Evolutionary conservation across 2,329 filamentous ascomycete species (phyloP).

Genomic region (Penicillium sp.): DNA sequence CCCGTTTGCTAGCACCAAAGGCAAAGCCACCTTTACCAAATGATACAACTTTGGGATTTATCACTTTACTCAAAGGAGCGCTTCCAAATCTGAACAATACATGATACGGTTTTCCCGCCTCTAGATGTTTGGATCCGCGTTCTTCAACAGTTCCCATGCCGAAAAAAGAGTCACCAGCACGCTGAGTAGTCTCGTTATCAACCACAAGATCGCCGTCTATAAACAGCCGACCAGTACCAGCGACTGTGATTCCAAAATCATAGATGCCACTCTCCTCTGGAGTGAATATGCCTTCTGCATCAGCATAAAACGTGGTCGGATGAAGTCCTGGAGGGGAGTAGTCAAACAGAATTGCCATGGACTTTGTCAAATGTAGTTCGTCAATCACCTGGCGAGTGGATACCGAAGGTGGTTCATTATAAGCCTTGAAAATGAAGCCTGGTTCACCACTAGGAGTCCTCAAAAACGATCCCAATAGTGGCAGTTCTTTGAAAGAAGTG

Average conservation of each 20-base stretch:
- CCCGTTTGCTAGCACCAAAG: conserved; percentile 57
- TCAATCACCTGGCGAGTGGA: conserved; percentile 50
- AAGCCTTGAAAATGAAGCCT: conserved; percentile 61
- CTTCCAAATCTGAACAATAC: conserved; percentile 59
- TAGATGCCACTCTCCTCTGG: conserved; percentile 59
- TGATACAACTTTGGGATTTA: conserved; percentile 45
- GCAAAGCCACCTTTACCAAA: conserved; percentile 60
- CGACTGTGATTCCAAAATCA: conserved; percentile 64
- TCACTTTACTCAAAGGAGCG: conserved; percentile 55
- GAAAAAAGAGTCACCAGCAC: conserved; percentile 61
- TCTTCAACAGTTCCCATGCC: conserved; percentile 62
- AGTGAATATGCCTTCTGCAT: conserved; percentile 58
- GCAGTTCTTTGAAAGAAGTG: conserved; percentile 62
- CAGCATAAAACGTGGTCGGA: conserved; percentile 54
- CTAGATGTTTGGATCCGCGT: conserved; percentile 54
- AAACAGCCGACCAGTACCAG: conserved; percentile 61
- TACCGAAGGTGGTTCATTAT: conserved; percentile 53
- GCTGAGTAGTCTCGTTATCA: conserved; percentile 63
- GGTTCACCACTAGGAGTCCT: conserved; percentile 51
- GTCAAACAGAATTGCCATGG: conserved; percentile 49
- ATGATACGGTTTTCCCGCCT: conserved; percentile 57
- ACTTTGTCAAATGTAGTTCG: conserved; percentile 42
- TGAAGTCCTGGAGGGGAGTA: conserved; percentile 54
- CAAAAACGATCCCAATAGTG: conserved; percentile 53
- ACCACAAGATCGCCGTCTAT: conserved; percentile 61